Conservation (phyloP, 2,329 filamentous ascomycete species). For the Xylariaceae sp. region DNA sequence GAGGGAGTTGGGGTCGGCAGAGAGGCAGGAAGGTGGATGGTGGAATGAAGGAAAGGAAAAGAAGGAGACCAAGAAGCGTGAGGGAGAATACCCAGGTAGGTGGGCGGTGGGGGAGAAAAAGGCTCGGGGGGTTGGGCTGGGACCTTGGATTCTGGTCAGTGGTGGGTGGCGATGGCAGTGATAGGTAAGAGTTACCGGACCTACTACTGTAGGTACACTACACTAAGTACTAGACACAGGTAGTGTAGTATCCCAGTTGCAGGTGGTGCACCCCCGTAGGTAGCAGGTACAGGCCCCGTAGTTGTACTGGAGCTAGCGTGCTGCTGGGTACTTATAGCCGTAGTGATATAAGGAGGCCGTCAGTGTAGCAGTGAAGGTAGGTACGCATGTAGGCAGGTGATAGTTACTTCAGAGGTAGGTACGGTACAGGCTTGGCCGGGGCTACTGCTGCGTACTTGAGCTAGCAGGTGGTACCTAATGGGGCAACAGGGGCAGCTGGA, state of each 20-base stretch:
- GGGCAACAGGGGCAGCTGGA: not conserved
- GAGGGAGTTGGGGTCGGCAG: conserved; percentile 20
- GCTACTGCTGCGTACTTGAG: not conserved
- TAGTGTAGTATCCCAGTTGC: not conserved
- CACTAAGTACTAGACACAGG: conserved; percentile 3
- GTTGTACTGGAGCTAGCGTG: not conserved
- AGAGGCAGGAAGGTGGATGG: conserved; percentile 16
- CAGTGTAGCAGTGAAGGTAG: not conserved
- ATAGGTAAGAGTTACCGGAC: not conserved
- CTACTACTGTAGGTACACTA: conserved; percentile 10
- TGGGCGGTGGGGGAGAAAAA: conserved; percentile 27
- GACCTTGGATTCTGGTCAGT: conserved; percentile 7
- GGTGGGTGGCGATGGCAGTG: conserved; percentile 14
- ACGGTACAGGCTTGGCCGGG: not conserved
- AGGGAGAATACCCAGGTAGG: conserved; percentile 21
- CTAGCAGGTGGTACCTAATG: not conserved
- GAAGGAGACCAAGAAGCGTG: conserved; percentile 23
- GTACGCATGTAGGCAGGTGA: not conserved
- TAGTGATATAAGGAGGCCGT: not conserved
- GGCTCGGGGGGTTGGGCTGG: conserved; percentile 24
- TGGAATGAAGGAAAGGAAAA: conserved; percentile 15
- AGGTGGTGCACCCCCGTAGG: not conserved
- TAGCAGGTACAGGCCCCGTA: not conserved
- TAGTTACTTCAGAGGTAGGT: not conserved
- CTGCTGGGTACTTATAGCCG: not conserved